phyloP scores from a whole-genome alignment of 164 flowering plant genomes.

The Brasenia schreberi region DNA sequence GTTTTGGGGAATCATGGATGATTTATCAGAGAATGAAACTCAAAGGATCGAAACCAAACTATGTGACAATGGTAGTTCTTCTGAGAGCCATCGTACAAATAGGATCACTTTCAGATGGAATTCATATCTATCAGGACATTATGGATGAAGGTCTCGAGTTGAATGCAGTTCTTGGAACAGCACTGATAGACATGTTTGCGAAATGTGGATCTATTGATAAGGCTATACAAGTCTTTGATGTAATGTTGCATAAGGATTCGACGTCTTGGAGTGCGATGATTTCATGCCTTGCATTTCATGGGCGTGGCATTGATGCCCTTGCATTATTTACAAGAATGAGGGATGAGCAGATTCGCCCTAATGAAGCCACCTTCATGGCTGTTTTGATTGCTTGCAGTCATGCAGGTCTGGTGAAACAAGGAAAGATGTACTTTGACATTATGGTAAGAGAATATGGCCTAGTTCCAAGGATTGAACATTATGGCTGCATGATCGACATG shows the following conservation, averaged over 20 bases:
- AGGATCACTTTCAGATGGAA: background rate
- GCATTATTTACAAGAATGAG: background rate
- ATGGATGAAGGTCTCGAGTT: background rate
- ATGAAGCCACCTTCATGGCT: background rate
- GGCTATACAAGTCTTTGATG: background rate
- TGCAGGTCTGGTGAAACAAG: background rate
- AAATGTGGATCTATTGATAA: background rate
- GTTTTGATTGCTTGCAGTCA: background rate
- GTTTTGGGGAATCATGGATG: background rate
- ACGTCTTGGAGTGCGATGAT: background rate
- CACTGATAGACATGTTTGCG: background rate
- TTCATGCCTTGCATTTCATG: background rate
- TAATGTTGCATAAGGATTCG: background rate
- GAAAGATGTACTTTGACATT: background rate
- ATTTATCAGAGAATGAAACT: background rate
- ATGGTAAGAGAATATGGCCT: background rate
- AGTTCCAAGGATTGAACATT: background rate
- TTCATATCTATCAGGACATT: background rate
- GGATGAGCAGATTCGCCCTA: background rate
- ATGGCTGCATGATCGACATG: background rate
- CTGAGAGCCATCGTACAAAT: background rate
- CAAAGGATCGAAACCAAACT: background rate
- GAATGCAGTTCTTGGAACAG: background rate
- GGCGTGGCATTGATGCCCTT: background rate
- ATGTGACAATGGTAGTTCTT: background rate